Base-by-base conservation (phyloP, 345 rosid genomes). In the Camelina laxa region DNA sequence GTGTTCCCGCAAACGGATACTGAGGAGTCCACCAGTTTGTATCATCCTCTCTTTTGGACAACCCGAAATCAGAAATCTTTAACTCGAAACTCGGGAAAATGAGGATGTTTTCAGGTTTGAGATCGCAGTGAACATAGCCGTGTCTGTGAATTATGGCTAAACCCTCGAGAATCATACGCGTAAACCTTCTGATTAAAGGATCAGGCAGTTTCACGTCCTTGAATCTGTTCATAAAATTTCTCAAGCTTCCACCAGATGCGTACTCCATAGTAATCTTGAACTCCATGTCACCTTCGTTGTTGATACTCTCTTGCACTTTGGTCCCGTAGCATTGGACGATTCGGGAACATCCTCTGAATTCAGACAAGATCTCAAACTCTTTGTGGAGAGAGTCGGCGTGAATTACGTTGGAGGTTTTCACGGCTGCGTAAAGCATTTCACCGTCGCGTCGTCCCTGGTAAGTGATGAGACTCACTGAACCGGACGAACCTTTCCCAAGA, bases 51-150 rank as follows among this genome's bases (percentile, higher is more conserved):
- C 44, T 33, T 16, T 16, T 33, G 0, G 63, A 16, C 14, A 58
- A 0, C 7, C 62, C 62, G 0, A 58, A 58, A 58, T 58, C 62
- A n/a, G 41, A 30, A 31, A 57, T 57, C 61, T 57, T 33, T 2
- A 58, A 58, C 8, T 16, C 62, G 0, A 27, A 30, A 30, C 0
- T 17, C 2, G 67, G 27, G 21, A 67, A 56, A 17, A 84, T 72
- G 4, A 82, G 64, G 5, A 84, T 45, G 47, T 84, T 82, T 5
- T 78, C 80, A 0, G 84, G 87, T 54, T 84, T 84, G 19, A 84
- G 42, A 56, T 56, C 61, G 16, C 61, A 56, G 35, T 56, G 61
- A 56, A 56, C 61, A 56, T 56, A 56, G 1, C 82, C 82, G 21
- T 9, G 45, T 0, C 36, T 58, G 12, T 82, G 84, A 44, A 82